phyloP scores from a whole-genome alignment of 805 yeast species.

The Kuraishia floccosa region DNA sequence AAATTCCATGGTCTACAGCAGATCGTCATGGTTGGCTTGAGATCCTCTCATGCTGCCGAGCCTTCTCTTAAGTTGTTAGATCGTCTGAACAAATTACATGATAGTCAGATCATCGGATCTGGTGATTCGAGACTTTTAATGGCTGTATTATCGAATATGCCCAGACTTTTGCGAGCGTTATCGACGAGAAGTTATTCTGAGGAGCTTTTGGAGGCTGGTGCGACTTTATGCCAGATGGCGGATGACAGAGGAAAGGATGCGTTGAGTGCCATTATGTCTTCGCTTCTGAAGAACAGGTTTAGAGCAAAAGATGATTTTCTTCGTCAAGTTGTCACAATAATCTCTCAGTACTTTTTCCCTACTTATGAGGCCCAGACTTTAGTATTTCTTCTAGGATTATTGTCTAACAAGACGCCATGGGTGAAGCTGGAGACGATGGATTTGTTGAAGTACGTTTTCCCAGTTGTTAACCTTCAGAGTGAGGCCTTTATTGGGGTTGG shows the following conservation, averaged over 20 bases:
- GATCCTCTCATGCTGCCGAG: conserved; percentile 74
- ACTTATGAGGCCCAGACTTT: conserved; percentile 63
- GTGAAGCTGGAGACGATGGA: conserved; percentile 73
- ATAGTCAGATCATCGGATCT: conserved; percentile 69
- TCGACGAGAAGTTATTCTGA: conserved; percentile 39
- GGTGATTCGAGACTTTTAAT: conserved; percentile 58
- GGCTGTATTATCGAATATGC: conserved; percentile 69
- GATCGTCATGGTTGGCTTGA: conserved; percentile 67
- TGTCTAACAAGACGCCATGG: conserved; percentile 72
- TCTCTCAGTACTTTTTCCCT: conserved; percentile 63
- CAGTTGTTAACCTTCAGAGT: conserved; percentile 62
- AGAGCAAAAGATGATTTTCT: conserved; percentile 86
- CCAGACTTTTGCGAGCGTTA: conserved; percentile 76
- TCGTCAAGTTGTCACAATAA: conserved; percentile 63
- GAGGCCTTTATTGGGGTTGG: conserved; percentile 85
- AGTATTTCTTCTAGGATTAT: conserved; percentile 64
- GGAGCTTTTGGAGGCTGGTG: conserved; percentile 42
- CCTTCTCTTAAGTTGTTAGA: conserved; percentile 66
- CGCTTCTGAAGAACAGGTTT: conserved; percentile 69
- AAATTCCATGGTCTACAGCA: conserved; percentile 81
- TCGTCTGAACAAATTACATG: conserved; percentile 51
- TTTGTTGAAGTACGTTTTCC: conserved; percentile 61
- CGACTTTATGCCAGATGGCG: conserved; percentile 51
- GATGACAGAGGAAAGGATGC: conserved; percentile 36
- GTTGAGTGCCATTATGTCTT: conserved; percentile 61